Evolutionary conservation across 2,329 filamentous ascomycete species (phyloP).

Genomic region (Arthroderma sp.): DNA sequence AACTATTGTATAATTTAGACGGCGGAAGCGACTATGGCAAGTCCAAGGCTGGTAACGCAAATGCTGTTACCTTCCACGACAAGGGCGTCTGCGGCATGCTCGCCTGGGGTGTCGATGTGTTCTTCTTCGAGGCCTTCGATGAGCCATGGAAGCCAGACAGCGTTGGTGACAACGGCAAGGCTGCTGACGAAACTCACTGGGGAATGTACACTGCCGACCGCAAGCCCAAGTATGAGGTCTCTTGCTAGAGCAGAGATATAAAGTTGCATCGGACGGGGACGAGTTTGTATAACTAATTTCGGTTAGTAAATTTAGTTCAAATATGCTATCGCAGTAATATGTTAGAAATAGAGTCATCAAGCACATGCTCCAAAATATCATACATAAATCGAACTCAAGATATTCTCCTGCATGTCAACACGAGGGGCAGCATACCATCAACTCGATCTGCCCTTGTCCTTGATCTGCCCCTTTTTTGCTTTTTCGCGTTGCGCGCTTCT

Average conservation of each 20-base stretch:
- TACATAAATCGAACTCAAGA: too few species aligned
- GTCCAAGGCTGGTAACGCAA: slow-evolving; percentile 46
- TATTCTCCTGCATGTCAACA: too few species aligned
- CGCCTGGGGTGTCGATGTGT: slow-evolving; percentile 53
- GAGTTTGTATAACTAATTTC: too few species aligned
- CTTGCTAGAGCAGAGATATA: slow-evolving; percentile 24
- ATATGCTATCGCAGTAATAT: too few species aligned
- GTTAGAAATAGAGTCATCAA: too few species aligned
- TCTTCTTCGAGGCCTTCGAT: slow-evolving; percentile 63
- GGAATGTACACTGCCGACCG: slow-evolving; percentile 52
- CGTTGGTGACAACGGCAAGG: slow-evolving; percentile 49
- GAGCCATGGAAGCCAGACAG: slow-evolving; percentile 57
- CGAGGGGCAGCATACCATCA: too few species aligned
- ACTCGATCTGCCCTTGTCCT: too few species aligned
- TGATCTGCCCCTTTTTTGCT: too few species aligned
- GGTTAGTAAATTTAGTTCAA: too few species aligned
- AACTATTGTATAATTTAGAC: slow-evolving; percentile 12
- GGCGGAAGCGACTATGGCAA: slow-evolving; percentile 49
- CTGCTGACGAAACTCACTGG: slow-evolving; percentile 55
- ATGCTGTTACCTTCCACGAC: slow-evolving; percentile 49
- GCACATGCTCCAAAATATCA: too few species aligned
- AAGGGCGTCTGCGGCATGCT: slow-evolving; percentile 51
- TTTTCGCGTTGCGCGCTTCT: too few species aligned
- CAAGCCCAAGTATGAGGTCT: slow-evolving; percentile 42
- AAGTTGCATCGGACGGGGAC: too few species aligned